Evolutionary conservation across 2,329 filamentous ascomycete species (phyloP), one percentile per base, ranked within the genome.

Genomic region (Epichloe hybrida): DNA sequence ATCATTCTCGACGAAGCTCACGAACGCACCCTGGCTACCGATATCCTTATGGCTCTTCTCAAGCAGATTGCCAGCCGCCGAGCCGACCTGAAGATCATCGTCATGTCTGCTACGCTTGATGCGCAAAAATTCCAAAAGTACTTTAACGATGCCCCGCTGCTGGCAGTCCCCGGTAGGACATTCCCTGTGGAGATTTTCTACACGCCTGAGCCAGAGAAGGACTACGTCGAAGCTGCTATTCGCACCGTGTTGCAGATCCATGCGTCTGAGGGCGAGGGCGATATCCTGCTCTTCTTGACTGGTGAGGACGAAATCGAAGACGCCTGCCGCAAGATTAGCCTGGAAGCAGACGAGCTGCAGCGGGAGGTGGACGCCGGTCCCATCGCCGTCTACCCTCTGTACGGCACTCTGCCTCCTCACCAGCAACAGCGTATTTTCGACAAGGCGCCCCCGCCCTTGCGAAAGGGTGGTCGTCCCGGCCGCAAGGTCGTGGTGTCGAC

Each of bases 301-400:
- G 93, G 93, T 67, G 93, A 98, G 66, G 93, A 98, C 64, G 93
- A 98, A 66, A 98, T 98, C 62, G 93, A 98, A 69, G 93, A 98
- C 64, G 88, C 91, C 5, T 89, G 87, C 62, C 80, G 90, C 54
- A 95, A 97, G 67, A 95, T 98, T 61, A 79, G 76, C 31, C 75
- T 97, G 15, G 93, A 98, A 66, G 84, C 83, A 9, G 91, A 97
- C 60, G 91, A 97, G 65, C 83, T 98, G 77, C 79, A 87, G 35
- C 77, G 89, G 60, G 93, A 98, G 68, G 88, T 88, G 38, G 89
- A 94, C 66, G 86, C 88, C 23, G 94, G 93, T 2, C 93, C 91
- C 2, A 73, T 98, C 62, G 84, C 81, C 45, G 86, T 95, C 20
- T 97, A 96, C 65, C 88, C 93, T 15, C 81, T 98, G 2, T 98